Evolutionary conservation across 768 basidiomycete species (phyloP), one percentile per base, ranked within the genome.

Genomic region (Psilocybe subaeruginosa): DNA sequence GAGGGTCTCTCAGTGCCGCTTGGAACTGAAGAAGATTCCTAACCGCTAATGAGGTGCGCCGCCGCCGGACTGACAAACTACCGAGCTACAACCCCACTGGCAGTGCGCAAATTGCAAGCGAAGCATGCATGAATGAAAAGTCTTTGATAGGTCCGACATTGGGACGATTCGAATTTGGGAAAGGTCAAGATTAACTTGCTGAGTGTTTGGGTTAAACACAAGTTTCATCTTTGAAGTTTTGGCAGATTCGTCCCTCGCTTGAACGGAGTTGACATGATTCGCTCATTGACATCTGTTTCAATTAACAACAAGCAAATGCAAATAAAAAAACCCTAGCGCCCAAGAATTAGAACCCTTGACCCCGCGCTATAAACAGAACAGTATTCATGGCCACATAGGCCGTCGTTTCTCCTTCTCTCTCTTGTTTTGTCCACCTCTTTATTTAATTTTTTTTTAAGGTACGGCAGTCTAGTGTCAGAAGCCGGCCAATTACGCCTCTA

Each of bases 241-340:
- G 23, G 23, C 23, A 23, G 23, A 23, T 23, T 23, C 23, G 23
- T 23, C 23, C 23, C 23, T 23, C 23, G 23, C 33, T 35, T 35
- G 33, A 35, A 35, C 6, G 23, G 3, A 27, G 45, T 57, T 49
- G 47, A 39, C 37, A 31, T 27, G 12, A 9, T 39, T n/a, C 8
- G 3, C 11, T 50, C 30, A 50, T 61, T 54, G 54, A 17, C 54
- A 39, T 56, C 39, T 56, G 47, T 31, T 56, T 45, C 47, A 59
- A 59, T 46, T 48, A 60, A 8, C 11, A 19, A 35, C 65, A 66
- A 66, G 35, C 29, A 66, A 7, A 37, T 23, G 48, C 66, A 67
- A 64, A 54, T 51, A 49, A 16, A 64, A 64, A 64, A 67, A 67
- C 66, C 66, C 66, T 67, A 67, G 53, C 56, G 66, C 66, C 63